Evolutionary conservation across 331 rosid species (phyloP), one percentile per base, ranked within the genome.

Genomic region (Rhamnella rubrinervis): DNA sequence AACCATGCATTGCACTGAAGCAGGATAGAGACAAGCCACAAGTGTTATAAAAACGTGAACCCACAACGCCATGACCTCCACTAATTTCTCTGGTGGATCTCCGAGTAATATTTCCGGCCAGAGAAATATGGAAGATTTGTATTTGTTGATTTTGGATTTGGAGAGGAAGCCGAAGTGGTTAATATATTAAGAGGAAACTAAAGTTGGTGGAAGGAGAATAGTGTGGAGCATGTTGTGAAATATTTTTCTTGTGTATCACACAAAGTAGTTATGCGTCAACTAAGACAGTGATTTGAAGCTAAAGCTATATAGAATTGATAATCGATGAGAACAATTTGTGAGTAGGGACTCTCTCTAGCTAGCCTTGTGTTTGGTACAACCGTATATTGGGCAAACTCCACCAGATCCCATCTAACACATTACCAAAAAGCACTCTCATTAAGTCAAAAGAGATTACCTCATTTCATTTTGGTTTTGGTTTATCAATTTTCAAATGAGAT

Each of bases 351-450:
- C n/a, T 49, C 3, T 49, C 55, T 49, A 10, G 1, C 55, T 56
- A 35, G n/a, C 47, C 20, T 40, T 5, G 70, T 74, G 82, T 85
- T 87, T 87, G 97, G 90, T 85, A 85, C 86, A 86, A 77, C 87
- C 76, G 83, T 73, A 69, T 73, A 69, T 70, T 60, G 67, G 84
- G 83, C 85, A 21, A 83, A 87, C 84, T 77, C 79, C 78, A 86
- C 85, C 81, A 67, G 66, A 78, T 79, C 68, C 74, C 81, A 84
- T 72, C 92, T 60, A 87, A 73, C 88, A 26, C 65, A 63, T 40
- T 8, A 75, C 68, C 77, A 74, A 71, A 80, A 74, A 46, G 38
- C 61, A 7, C 18, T 51, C 8, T 25, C 20, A 59, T 67, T 19
- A 2, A 41, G 63, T 89, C 78, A 83, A 80, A 71, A 26, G 40